These are phyloP conservation scores for Isabelozyma gotoi DNA, from an alignment of 805 yeast species.

Conservation along the genomic window DNA sequence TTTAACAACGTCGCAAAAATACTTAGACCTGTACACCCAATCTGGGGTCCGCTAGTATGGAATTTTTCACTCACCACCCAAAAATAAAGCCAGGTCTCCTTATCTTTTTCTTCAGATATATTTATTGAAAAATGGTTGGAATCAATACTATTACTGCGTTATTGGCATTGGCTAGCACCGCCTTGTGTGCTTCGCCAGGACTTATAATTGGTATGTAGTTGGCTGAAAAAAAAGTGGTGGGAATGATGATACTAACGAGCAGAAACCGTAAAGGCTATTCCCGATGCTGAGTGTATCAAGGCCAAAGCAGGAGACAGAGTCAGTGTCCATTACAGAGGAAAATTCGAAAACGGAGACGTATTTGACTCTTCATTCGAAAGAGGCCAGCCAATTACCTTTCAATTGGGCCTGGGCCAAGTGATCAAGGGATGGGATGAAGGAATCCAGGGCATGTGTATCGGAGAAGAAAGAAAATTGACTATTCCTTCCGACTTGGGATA, in stretches of 20 bases:
- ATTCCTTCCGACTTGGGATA: slow-evolving; percentile 81
- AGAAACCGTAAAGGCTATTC: slow-evolving; percentile 40
- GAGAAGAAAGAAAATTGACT: slow-evolving; percentile 75
- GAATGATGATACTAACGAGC: background rate
- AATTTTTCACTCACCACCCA: too few relatives aligned
- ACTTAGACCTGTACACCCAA: background rate
- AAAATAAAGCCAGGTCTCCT: too few relatives aligned
- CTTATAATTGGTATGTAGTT: slow-evolving; percentile 1
- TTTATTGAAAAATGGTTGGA: background rate
- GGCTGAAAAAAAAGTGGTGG: background rate
- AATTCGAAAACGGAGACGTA: slow-evolving; percentile 60
- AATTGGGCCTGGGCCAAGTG: slow-evolving; percentile 77
- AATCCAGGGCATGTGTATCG: slow-evolving; percentile 72
- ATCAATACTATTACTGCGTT: slow-evolving; percentile 10
- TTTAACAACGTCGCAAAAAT: background rate
- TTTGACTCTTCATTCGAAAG: slow-evolving; percentile 75
- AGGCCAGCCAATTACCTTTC: slow-evolving; percentile 66
- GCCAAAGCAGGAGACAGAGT: slow-evolving; percentile 67
- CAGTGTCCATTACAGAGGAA: slow-evolving; percentile 78
- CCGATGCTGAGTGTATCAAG: slow-evolving; percentile 55
- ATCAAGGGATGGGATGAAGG: slow-evolving; percentile 94
- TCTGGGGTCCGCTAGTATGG: too few relatives aligned
- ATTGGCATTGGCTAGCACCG: slow-evolving; percentile 9
- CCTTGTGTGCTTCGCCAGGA: background rate
- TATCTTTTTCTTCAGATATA: too few relatives aligned